Evolutionary conservation across 2,329 filamentous ascomycete genomes (phyloP), one percentile per base, ranked within the genome.

Genomic region (Neoarthrinium moseri): DNA sequence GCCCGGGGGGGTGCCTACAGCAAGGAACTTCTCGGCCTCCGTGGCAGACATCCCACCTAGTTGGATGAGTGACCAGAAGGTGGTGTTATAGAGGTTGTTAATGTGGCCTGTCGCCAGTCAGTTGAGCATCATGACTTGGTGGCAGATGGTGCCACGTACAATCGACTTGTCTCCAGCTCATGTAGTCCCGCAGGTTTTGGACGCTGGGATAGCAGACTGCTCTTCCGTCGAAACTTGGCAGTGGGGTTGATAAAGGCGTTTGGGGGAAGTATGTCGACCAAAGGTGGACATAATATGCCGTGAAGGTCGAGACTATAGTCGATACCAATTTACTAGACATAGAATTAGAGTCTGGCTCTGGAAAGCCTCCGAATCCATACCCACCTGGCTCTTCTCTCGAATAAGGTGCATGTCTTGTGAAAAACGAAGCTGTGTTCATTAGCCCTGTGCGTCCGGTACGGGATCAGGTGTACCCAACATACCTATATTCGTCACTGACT

Each of bases 21-120:
- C 84, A 35, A 99, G 77, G 48, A 81, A 80, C 59, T 86, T 80
- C 63, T 97, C 92, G 0, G 94, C 94, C 48, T 89, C 86, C 41
- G 84, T 86, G 23, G 83, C 80, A 43, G 80, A 84, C 72, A 94
- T 78, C 0, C 86, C 87, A 2, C 89, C 91, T 38, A 82, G 73
- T 52, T 89, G 82, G 18, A 97, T 86, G 58, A 99, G 73, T 1
- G 86, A 76, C 94, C 94, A 99, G 65, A 97, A 97, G 0, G 90
- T 89, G 0, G 94, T 99, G 64, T 99, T 99, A 68, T 96, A 99
- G 4, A 99, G 79, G 60, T 99, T 99, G 67, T 99, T 99, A 58
- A 99, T 95, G 64, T 99, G 94, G 54, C 89, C 89, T 92, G 21
- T 30, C 10, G 18, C 13, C 10, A 5, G 20, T 37, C 18, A 47